Base-by-base conservation (phyloP, 2,329 filamentous ascomycete species). In the Aspergillus spinulosporus region DNA sequence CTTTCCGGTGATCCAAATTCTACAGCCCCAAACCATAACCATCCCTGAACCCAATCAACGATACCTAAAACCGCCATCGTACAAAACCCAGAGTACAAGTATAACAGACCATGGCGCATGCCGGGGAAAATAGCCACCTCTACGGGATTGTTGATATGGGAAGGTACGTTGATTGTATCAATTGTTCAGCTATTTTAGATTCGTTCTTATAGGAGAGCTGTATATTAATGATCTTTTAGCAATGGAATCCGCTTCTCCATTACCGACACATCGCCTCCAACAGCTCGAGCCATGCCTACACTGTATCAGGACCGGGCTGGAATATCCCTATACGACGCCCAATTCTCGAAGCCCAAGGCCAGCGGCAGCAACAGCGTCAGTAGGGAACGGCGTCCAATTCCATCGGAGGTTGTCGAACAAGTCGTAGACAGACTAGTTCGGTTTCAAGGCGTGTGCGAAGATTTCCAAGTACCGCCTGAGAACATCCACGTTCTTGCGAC, bases 231-330 rank as follows among this genome's bases (percentile, higher is more conserved):
- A 49, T 28, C 26, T 39, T 32, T 21, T 21, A 73, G 91, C 78
- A 97, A 96, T 78, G 92, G 92, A 66, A 93, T 96, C 66, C 90
- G 92, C 54, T 96, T 96, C 79, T 93, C 90, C 45, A 90, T 96
- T 66, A 90, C 91, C 6, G 86, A 91, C 62, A 81, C 95, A n/a
- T 82, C 86, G 3, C 86, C 88, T 21, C 84, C 85, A 3, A 84
- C 79, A 39, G 81, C 88, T 26, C 88, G 92, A 26, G 84, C 92
- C 26, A 81, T 96, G 42, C 86, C 82, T 14, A 92, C 88, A 28
- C 66, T 96, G 54, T 95, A 90, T 74, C 85, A 88, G 65, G 85
- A 91, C 65, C 87, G 92, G 4, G 88, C 86, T 7, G 83, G 82
- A 21, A 94, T 97, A 56, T 96, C 92, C 1, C 82, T 97, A 8